phyloP scores from a whole-genome alignment of 768 basidiomycete species.

The Lentinus tigrinus region DNA sequence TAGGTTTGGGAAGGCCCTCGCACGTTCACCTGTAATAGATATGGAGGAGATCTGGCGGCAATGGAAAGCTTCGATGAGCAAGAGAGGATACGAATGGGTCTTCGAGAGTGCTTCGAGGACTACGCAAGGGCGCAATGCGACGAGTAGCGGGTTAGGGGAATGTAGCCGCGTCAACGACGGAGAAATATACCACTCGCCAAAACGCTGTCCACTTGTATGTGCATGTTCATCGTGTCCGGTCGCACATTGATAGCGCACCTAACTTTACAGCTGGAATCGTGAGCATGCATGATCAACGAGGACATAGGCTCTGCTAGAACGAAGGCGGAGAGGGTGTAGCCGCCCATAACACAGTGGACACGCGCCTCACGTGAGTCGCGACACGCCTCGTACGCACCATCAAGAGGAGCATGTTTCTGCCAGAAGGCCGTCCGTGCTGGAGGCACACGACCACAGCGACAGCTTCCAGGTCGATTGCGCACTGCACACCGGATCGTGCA shows the following conservation, averaged over 20 bases:
- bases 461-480: background rate
- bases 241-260: conserved; percentile 13
- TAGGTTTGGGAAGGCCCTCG: conserved; percentile 18
- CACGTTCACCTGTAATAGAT: conserved; percentile 8
- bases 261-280: conserved; percentile 2
- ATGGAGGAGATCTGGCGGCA: conserved; percentile 15
- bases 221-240: conserved; percentile 4
- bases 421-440: background rate
- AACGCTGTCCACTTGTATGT: background rate
- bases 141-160: conserved; percentile 5
- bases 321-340: conserved; percentile 3
- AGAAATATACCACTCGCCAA: conserved; percentile 16
- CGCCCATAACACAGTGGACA: conserved; percentile 26
- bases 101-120: conserved; percentile 6
- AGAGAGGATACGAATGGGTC: conserved; percentile 6
- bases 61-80: conserved; percentile 3
- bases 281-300: conserved; percentile 25
- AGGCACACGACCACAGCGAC: conserved; percentile 15
- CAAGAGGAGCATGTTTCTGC: background rate
- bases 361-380: conserved; percentile 23
- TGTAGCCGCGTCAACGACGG: background rate
- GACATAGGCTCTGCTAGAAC: conserved; percentile 13
- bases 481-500: background rate
- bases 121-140: conserved; percentile 16
- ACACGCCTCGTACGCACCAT: conserved; percentile 20